Evolutionary conservation across 306 rosid species (phyloP), one percentile per base, ranked within the genome.

Genomic region (Vachellia pachyceras): DNA sequence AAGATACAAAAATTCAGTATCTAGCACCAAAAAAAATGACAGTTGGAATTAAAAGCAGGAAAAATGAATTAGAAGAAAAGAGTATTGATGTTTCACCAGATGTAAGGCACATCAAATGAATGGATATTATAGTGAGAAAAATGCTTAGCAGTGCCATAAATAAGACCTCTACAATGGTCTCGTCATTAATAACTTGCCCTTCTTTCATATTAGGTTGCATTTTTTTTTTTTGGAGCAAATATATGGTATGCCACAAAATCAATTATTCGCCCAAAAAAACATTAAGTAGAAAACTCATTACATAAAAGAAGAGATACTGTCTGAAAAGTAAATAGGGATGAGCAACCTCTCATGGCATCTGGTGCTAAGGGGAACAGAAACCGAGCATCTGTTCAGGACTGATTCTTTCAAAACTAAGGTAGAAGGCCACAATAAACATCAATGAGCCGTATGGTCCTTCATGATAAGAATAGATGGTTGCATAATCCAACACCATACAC

Each of bases 101-200:
- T 23, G 23, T 60, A 46, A 68, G 36, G 15, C 15, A 58, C 58
- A 82, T 71, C 3, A 41, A 82, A n/a, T 35, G 33, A 55, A 35
- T 20, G 13, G 14, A 68, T 50, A 25, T 15, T 13, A 79, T 52
- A 73, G 29, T 25, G 73, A 18, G 74, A 18, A 54, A 29, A 41
- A 65, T 37, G 57, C 82, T 54, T 67, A 57, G 58, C 17, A 46
- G 65, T 54, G 61, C 1, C 63, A 54, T 44, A 68, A 49, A 69
- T 69, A 84, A 75, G 63, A 41, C 70, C 37, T 49, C 75, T 58
- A 47, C 6, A 79, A 42, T 58, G 52, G 36, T 70, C 73, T 80
- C 20, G 44, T 36, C 39, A 50, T 22, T 9, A 22, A 45, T 70
- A 70, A 44, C 37, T 70, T 70, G 23, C 35, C 57, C 40, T 45